Percentiles rank a stretch among this genome's conserved stretches.
These are phyloP conservation scores for Oryza glumipatula DNA, from an alignment of 176 grass and related monocot species.

Conservation along the genomic window DNA sequence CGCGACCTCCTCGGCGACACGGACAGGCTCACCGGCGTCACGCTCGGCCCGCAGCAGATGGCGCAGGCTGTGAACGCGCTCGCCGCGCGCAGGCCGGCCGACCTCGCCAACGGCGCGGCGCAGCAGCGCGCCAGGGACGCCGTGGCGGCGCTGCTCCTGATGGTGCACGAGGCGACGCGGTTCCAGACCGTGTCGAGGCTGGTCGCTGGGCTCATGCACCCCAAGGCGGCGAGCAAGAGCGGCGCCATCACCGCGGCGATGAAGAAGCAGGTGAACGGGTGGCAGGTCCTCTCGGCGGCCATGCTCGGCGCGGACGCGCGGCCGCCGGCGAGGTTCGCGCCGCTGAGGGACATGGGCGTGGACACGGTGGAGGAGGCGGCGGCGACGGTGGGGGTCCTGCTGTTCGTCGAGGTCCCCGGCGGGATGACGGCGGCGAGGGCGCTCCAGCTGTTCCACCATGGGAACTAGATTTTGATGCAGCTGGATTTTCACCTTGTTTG, in stretches of 20 bases:
- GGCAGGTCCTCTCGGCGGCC: constrained; percentile 26
- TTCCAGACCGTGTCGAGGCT: neutral
- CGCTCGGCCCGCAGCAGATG: constrained; percentile 25
- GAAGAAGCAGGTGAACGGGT: constrained; percentile 41
- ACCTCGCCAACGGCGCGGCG: neutral
- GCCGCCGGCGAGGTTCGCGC: no score
- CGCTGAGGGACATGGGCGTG: neutral
- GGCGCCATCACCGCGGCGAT: constrained; percentile 7
- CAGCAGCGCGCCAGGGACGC: neutral
- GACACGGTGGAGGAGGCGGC: neutral
- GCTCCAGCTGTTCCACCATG: neutral
- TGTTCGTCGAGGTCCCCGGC: neutral
- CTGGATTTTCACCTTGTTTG: neutral
- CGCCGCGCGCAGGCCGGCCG: neutral
- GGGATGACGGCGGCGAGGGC: neutral
- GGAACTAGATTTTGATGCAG: neutral
- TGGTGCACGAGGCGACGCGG: neutral
- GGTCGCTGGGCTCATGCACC: constrained; percentile 5
- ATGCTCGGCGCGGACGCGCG: neutral
- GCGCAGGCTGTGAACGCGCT: constrained; percentile 24
- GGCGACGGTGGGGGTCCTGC: constrained; percentile 22
- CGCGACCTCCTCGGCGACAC: neutral
- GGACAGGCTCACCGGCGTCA: neutral
- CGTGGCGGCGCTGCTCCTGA: constrained; percentile 32
- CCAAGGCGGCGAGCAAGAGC: neutral